phyloP scores from a whole-genome alignment of 352 stramenopile genomes.

The Phytophthora ohioensis region DNA sequence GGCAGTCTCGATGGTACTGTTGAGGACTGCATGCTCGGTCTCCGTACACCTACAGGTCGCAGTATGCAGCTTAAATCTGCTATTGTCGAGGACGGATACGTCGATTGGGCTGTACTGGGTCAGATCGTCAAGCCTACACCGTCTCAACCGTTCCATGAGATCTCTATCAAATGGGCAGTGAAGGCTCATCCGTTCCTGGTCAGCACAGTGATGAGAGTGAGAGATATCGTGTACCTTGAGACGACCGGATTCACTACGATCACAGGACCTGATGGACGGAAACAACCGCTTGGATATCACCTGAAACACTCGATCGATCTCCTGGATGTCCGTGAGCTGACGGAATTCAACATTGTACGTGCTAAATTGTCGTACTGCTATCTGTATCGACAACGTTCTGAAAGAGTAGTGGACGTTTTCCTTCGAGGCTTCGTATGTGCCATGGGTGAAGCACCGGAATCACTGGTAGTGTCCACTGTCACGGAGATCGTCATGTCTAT shows the following conservation, averaged over 20 bases:
- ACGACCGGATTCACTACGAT: conserved; percentile 52
- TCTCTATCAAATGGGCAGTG: conserved; percentile 62
- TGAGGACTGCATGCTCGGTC: conserved; percentile 63
- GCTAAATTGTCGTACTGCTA: conserved; percentile 65
- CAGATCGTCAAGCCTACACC: conserved; percentile 46
- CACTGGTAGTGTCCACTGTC: conserved; percentile 59
- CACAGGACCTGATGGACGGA: conserved; percentile 38
- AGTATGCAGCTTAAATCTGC: conserved; percentile 63
- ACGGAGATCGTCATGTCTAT: conserved; percentile 62
- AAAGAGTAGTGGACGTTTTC: conserved; percentile 60
- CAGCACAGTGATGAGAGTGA: conserved; percentile 53
- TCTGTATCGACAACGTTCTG: conserved; percentile 54
- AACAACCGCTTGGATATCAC: conserved; percentile 56
- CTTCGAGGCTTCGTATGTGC: conserved; percentile 54
- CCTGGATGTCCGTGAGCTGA: conserved; percentile 40
- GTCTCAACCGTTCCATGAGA: conserved; percentile 55
- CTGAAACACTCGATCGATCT: conserved; percentile 71
- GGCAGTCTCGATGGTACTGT: conserved; percentile 52
- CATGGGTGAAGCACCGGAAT: conserved; percentile 51
- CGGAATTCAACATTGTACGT: conserved; percentile 44
- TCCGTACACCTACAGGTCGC: conserved; percentile 52
- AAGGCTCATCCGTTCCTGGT: conserved; percentile 60
- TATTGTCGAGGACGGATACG: conserved; percentile 62
- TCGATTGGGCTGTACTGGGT: conserved; percentile 56
- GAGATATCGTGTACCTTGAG: conserved; percentile 71